A percentile compares a stretch with the other conserved stretches of the same genome.
Evolutionary conservation across 495 filamentous ascomycete genomes (phyloP).

Genomic region (Cercophora newfieldiana): DNA sequence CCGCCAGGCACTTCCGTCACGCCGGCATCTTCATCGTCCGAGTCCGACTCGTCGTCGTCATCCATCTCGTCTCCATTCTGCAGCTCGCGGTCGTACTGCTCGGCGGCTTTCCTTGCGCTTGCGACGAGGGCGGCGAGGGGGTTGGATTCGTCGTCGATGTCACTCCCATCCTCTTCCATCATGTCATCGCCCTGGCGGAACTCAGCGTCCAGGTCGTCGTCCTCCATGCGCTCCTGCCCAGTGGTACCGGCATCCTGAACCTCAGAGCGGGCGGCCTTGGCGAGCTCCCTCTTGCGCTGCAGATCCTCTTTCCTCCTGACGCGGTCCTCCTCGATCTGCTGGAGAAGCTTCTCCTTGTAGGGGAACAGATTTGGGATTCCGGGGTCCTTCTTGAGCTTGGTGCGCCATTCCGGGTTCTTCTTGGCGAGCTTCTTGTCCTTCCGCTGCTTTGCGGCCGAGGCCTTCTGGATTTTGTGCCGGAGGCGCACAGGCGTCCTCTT

Average conservation of each 20-base stretch:
- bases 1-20: constrained; percentile 49
- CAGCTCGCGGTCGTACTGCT: constrained; percentile 69
- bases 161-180: constrained; percentile 48
- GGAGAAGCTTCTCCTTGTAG: constrained; percentile 91
- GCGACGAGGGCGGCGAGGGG: constrained; percentile 94
- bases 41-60: constrained; percentile 59
- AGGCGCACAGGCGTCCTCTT: constrained; percentile 88
- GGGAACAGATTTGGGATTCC: constrained; percentile 97
- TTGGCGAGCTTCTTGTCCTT: constrained; percentile 87
- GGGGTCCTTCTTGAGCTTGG: constrained; percentile 91
- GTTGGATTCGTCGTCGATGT: constrained; percentile 58
- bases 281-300: constrained; percentile 65
- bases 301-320: constrained; percentile 78
- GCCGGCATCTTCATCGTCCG: constrained; percentile 49
- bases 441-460: constrained; percentile 82
- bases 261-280: constrained; percentile 59
- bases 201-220: constrained; percentile 41
- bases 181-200: constrained; percentile 27
- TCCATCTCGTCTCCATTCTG: constrained; percentile 60
- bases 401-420: constrained; percentile 94
- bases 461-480: constrained; percentile 94
- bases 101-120: constrained; percentile 82
- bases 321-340: constrained; percentile 89
- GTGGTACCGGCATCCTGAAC: constrained; percentile 28
- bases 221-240: constrained; percentile 31